phyloP scores from a whole-genome alignment of 352 stramenopile species.

The Phytophthora citrophthora region DNA sequence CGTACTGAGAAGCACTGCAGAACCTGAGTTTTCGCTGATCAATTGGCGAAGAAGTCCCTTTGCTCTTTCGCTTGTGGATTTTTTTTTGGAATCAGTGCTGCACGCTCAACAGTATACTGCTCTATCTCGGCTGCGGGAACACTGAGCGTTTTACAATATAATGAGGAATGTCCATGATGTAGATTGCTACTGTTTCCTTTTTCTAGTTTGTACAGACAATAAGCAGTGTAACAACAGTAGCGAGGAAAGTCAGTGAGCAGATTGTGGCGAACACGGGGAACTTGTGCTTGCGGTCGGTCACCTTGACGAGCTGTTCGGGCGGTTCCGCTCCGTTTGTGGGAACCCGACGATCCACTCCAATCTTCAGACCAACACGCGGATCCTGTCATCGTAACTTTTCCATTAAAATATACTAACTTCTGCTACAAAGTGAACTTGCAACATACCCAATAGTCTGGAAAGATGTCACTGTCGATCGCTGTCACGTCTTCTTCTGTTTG shows the following conservation, averaged over 20 bases:
- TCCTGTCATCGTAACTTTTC: slow-evolving; percentile 6
- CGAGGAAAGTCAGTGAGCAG: slow-evolving; percentile 71
- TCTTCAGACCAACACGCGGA: neutral
- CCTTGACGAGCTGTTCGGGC: slow-evolving; percentile 77
- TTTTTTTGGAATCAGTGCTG: slow-evolving; percentile 33
- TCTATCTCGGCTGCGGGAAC: slow-evolving; percentile 27
- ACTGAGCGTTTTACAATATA: slow-evolving; percentile 8
- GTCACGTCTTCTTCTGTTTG: slow-evolving; percentile 16
- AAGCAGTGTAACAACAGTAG: slow-evolving; percentile 69
- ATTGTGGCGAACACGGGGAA: slow-evolving; percentile 76
- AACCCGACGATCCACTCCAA: slow-evolving; percentile 36
- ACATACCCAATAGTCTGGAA: slow-evolving; percentile 63
- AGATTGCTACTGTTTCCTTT: neutral
- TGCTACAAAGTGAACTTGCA: neutral
- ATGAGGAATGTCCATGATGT: neutral
- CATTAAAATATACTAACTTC: neutral
- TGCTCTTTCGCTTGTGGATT: slow-evolving; percentile 36
- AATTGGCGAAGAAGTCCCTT: slow-evolving; percentile 37
- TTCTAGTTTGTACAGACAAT: slow-evolving; percentile 57
- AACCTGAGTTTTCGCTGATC: slow-evolving; percentile 31
- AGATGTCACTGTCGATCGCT: slow-evolving; percentile 43
- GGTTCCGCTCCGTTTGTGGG: slow-evolving; percentile 57
- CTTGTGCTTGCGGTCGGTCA: slow-evolving; percentile 70
- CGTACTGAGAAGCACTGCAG: slow-evolving; percentile 2
- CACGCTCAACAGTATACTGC: slow-evolving; percentile 32